Base-by-base conservation (phyloP, 1,284 basidiomycete species). In the Fistulinella cinereoalba region DNA sequence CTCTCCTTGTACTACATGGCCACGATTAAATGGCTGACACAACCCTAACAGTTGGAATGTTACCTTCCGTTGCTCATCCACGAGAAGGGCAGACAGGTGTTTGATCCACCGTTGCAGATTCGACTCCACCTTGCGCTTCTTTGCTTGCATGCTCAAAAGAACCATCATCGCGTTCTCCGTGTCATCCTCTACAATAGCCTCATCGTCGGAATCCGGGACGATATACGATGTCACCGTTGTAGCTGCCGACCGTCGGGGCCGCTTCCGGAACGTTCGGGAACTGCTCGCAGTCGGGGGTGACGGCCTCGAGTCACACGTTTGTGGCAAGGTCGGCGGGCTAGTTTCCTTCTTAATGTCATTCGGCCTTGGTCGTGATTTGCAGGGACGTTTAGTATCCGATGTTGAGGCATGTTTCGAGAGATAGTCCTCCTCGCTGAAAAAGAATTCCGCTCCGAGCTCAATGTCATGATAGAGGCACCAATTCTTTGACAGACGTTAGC, bases 181-280 rank as follows among this genome's bases (percentile, higher is more conserved):
- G 11, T 68, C 67, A 36, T 73, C 74, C 36, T 72, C 71, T 6
- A 66, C 70, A 39, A 80, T 80, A 5, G 64, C 70, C 51, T 86
- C 85, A 53, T 86, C 85, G 57, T 88, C 85, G 11, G 83, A 87
- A 60, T 82, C 82, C 1, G 84, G 82, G 19, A 83, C 67, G 6
- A 71, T 74, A 57, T 88, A 88, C 11, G 82, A 85, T 39, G 71
- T 73, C 21, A 77, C 71, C 15, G 69, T 64, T 22, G 69, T 59
- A 16, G 79, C 75, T 3, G 74, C 74, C 33, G 75, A 74, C 37
- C 85, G 72, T 31, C 83, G 76, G 13, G 81, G 81, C 43, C 83
- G 71, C 54, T 79, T 81, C 57, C 71, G 74, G 47, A 67, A 64
- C 36, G 47, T 41, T 24, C 68, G 68, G 6, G 60, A 37, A 36